These are phyloP conservation scores for Claviceps fusiformis DNA, from an alignment of 2,329 filamentous ascomycete species.

Conservation along the genomic window DNA sequence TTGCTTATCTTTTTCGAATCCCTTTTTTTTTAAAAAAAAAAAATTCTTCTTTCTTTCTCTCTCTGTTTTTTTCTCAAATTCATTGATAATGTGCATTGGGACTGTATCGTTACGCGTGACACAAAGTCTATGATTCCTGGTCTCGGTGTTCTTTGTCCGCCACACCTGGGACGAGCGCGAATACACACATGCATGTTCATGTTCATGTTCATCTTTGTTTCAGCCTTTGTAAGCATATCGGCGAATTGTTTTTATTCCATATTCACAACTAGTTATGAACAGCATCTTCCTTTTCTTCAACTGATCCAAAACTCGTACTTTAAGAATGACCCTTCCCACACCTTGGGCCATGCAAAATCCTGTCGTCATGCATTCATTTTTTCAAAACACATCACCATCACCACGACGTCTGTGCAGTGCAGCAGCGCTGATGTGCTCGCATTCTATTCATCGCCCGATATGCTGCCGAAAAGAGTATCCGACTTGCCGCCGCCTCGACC, in stretches of 20 bases:
- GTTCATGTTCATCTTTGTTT: slow-evolving; percentile 1
- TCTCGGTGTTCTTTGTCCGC: background rate
- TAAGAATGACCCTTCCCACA: background rate
- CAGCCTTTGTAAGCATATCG: background rate
- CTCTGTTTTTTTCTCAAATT: background rate
- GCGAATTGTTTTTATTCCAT: background rate
- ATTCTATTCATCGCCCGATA: background rate
- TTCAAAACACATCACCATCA: background rate
- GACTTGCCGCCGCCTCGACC: background rate
- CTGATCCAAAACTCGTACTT: background rate
- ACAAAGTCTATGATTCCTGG: background rate
- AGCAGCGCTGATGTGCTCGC: background rate
- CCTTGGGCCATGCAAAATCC: background rate
- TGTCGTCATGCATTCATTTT: background rate
- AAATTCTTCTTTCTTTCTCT: background rate
- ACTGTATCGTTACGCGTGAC: background rate
- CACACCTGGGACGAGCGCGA: background rate
- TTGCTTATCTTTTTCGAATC: no score
- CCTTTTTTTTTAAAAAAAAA: background rate
- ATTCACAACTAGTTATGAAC: background rate
- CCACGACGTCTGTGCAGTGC: background rate
- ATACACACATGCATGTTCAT: background rate
- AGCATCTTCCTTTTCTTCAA: background rate
- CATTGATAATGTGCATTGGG: background rate
- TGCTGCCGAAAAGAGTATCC: background rate